These are phyloP conservation scores for Tubosaeta brunneosetosa DNA, from an alignment of 768 basidiomycete genomes.

Conservation along the genomic window DNA sequence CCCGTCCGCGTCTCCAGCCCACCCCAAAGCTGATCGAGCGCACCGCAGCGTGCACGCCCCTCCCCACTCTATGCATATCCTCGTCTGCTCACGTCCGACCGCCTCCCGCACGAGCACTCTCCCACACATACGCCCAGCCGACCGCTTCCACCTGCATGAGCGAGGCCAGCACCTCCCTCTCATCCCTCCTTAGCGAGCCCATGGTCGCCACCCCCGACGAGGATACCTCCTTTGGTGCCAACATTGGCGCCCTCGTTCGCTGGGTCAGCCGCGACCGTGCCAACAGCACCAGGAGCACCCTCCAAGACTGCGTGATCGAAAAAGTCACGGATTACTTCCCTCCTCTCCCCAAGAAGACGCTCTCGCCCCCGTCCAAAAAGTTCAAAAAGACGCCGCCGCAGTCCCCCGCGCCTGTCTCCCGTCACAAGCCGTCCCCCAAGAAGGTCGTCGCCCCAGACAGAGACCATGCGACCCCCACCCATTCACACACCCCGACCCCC, in stretches of 20 bases:
- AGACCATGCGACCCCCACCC: conserved; percentile 17
- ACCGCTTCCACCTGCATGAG: conserved; percentile 32
- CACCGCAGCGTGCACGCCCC: conserved; percentile 26
- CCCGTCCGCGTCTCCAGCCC: conserved; percentile 20
- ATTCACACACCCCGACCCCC: conserved; percentile 28
- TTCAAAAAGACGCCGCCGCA: conserved; percentile 10
- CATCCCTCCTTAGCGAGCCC: conserved; percentile 44
- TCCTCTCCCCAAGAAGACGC: conserved; percentile 18
- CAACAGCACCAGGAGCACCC: conserved; percentile 27
- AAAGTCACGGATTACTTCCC: conserved; percentile 31
- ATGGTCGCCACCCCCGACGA: conserved; percentile 38
- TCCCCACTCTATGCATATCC: conserved; percentile 50
- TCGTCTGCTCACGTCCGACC: conserved; percentile 32
- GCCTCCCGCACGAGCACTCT: conserved; percentile 30
- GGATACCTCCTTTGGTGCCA: conserved; percentile 41
- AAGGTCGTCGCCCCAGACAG: conserved; percentile 9
- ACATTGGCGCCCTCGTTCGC: conserved; percentile 40
- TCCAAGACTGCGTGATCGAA: conserved; percentile 21
- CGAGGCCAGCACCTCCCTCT: conserved; percentile 46
- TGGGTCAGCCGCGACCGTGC: conserved; percentile 26
- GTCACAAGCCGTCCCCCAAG: conserved; percentile 9
- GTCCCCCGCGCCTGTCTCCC: conserved; percentile 12
- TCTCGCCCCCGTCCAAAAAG: conserved; percentile 14
- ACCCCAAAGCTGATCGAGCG: conserved; percentile 35
- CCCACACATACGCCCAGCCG: conserved; percentile 31